These are phyloP conservation scores for Aspergillus carbonarius DNA, from an alignment of 2,329 filamentous ascomycete species.

Conservation along the genomic window DNA sequence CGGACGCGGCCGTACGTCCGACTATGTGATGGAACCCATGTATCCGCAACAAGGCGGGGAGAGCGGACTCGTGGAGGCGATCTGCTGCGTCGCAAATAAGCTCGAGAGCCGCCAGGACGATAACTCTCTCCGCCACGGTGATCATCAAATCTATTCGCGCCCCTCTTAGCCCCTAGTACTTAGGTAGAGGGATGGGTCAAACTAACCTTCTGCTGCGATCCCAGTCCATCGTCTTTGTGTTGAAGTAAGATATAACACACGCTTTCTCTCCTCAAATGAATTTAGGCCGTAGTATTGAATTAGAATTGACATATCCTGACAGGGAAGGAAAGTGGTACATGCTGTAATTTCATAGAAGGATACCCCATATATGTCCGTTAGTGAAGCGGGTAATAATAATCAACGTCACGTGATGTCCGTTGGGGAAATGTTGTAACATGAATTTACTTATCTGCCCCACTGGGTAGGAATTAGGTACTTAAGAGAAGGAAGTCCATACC, in stretches of 20 bases:
- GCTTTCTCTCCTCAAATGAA: neutral
- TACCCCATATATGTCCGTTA: too few relatives aligned
- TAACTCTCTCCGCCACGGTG: slow-evolving; percentile 47
- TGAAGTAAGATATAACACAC: neutral
- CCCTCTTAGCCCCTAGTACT: slow-evolving; percentile 14
- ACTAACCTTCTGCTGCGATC: slow-evolving; percentile 46
- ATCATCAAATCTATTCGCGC: slow-evolving; percentile 35
- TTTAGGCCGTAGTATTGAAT: neutral
- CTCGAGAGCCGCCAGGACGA: slow-evolving; percentile 40
- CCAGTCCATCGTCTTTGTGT: slow-evolving; percentile 34
- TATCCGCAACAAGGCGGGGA: slow-evolving; percentile 40
- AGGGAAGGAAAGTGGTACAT: neutral
- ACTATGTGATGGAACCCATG: slow-evolving; percentile 41
- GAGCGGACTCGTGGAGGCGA: slow-evolving; percentile 41
- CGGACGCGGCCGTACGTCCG: slow-evolving; percentile 36
- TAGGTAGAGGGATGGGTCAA: neutral
- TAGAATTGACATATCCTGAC: neutral
- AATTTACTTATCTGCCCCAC: too few relatives aligned
- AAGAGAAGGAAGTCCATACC: too few relatives aligned
- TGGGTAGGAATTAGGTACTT: too few relatives aligned
- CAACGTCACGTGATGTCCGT: too few relatives aligned
- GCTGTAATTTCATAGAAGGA: too few relatives aligned
- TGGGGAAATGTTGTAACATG: too few relatives aligned
- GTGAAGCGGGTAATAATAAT: too few relatives aligned
- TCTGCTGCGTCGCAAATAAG: slow-evolving; percentile 35